Conservation (phyloP, 257 asterid species). For the Solanum ahanhuiri region DNA sequence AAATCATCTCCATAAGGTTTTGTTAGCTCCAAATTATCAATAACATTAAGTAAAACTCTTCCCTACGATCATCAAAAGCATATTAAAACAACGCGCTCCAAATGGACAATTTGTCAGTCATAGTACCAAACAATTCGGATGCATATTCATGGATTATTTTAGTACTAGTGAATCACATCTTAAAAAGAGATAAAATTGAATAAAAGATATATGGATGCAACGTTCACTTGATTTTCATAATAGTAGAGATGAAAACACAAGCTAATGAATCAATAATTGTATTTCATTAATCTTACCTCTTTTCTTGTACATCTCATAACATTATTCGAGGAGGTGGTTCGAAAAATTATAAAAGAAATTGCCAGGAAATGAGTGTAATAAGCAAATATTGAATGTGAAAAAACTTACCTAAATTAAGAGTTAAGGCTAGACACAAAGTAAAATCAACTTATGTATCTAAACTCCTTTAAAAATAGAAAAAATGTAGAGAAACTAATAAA, state of each 20-base stretch:
- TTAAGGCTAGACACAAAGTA: background rate
- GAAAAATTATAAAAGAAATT: too few relatives aligned
- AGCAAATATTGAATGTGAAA: background rate
- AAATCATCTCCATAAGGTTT: background rate
- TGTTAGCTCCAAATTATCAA: background rate
- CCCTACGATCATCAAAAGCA: background rate
- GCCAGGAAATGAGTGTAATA: background rate
- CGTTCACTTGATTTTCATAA: too few relatives aligned
- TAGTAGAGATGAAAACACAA: too few relatives aligned
- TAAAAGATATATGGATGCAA: too few relatives aligned
- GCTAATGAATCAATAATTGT: background rate
- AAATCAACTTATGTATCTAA: too few relatives aligned
- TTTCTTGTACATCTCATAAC: too few relatives aligned
- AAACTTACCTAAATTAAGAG: too few relatives aligned
- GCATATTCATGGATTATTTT: too few relatives aligned
- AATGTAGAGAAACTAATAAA: too few relatives aligned
- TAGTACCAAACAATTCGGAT: too few relatives aligned
- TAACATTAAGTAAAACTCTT: background rate
- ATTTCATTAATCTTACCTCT: background rate
- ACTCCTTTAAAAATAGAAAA: too few relatives aligned
- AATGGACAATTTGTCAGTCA: background rate
- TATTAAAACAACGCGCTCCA: background rate
- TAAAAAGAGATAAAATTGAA: background rate
- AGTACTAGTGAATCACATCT: background rate
- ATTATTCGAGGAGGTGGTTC: too few relatives aligned